Base-by-base conservation (phyloP, 495 filamentous ascomycete species). In the Aspergillus olivimuriae region DNA sequence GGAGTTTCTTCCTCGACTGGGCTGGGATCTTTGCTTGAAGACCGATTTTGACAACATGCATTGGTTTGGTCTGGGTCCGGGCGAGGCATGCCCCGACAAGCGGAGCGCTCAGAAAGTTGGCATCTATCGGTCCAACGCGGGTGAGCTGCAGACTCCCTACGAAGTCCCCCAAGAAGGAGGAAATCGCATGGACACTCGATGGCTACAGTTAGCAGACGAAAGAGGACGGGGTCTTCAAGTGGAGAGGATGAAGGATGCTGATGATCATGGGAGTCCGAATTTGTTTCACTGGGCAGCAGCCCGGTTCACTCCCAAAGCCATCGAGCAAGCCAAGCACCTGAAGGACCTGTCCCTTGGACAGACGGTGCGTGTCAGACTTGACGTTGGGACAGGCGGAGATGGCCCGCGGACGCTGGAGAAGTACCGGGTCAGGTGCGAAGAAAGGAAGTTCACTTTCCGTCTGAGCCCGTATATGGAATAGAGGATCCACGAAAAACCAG, bases 81-180 rank as follows among this genome's bases (percentile, higher is more conserved):
- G 75, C 7, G 79, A 83, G 58, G 72, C 72, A 6, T 84, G 84
- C 39, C 61, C 66, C 9, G 81, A 84, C 61, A 82, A 77, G 60
- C 75, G 76, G 45, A 55, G 65, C 0, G 72, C 78, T 4, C 76
- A 78, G 41, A 69, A 64, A 20, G 33, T 75, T 1, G 78, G 78
- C 4, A 50, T 72, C 8, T 82, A 74, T 60, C 48, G 54, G 4
- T 61, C 58, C 2, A 44, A 35, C 6, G 59, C 76, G 2, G 60
- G 61, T 9, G 61, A 73, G 4, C 66, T 84, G 32, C 72, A 73
- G 41, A 73, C 73, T 1, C 58, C 66, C 3, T 84, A 82, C 51
- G 81, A 85, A 31, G 72, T 74, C 22, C 81, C 80, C 0, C 81
- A 84, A 44, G 81, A 85, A 45, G 73, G 66, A 36, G 73, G 77